These are phyloP conservation scores for Erodium moschatum DNA, from an alignment of 441 rosid species.

Conservation along the genomic window DNA sequence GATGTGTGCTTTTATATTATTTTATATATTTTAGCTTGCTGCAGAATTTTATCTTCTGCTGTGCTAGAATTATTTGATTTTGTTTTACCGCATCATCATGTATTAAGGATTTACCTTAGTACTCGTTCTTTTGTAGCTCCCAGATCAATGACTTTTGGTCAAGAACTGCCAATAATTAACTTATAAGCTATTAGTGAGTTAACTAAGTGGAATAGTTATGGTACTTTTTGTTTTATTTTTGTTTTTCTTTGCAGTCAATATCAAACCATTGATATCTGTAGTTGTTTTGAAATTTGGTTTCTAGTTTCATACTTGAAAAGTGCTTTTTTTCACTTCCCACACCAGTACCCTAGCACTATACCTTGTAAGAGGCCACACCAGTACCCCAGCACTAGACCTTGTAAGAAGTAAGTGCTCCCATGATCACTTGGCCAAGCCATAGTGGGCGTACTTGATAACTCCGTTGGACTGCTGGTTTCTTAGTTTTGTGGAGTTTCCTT, in stretches of 20 bases:
- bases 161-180: not conserved
- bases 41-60: not conserved
- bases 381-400: too few species aligned
- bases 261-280: not conserved
- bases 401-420: not conserved
- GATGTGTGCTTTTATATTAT: slow-evolving; percentile 9
- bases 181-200: not conserved
- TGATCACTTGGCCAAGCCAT: not conserved
- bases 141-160: slow-evolving; percentile 10
- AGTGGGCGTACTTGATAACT: not conserved
- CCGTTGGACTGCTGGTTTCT: not conserved
- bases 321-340: not conserved
- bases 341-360: too few species aligned
- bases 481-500: not conserved
- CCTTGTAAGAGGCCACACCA: not conserved
- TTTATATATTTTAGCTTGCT: not conserved
- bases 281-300: not conserved
- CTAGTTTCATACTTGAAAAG: too few species aligned
- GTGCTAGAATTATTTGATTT: not conserved
- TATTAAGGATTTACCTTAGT: slow-evolving; percentile 2
- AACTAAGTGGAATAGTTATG: not conserved
- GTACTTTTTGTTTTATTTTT: not conserved
- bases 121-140: slow-evolving; percentile 9
- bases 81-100: not conserved
- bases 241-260: not conserved